Evolutionary conservation across 1,284 basidiomycete genomes (phyloP), one percentile per base, ranked within the genome.

Genomic region (Leccinum solheimii): DNA sequence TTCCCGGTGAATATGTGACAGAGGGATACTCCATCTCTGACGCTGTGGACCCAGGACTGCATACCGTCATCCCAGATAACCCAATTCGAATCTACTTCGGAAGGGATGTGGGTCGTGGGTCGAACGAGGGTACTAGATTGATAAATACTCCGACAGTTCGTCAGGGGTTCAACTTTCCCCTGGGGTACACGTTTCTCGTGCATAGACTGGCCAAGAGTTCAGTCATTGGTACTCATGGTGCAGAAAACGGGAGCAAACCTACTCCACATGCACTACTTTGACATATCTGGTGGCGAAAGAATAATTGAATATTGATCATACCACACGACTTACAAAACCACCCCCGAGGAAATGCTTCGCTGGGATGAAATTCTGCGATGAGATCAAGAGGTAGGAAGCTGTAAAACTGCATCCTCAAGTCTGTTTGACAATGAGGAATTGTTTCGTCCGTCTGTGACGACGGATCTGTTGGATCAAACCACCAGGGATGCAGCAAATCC

Each of bases 1-100:
- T 80, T 80, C 32, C 76, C 72, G 4, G 78, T 80, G 64, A 78
- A 80, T 45, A 80, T n/a, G 50, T 80, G 79, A 34, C 71, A 71
- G 32, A 76, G 63, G 3, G 34, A 55, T 0, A 68, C 70, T 8
- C 58, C 55, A 8, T 62, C 60, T n/a, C 58, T 65, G 56, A 77
- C 21, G n/a, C 43, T 30, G 59, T 78, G 77, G 5, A 62, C 61
- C 64, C 75, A 78, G 13, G 67, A 67, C 14, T 72, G 70, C 65
- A 77, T 72, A 8, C 67, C 72, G 45, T 75, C 71, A 11, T 68
- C 66, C 62, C 71, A 74, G 19, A 60, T 52, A 13, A 60, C 49
- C 7, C 36, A 48, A 3, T 69, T 60, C 9, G 54, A 23, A 23
- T 23, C 23, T 23, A 27, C 67, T 43, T 27, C 59, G 14, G 66